Percentiles rank a stretch among this genome's conserved stretches.
Conservation (phyloP, 73 alveolate species). For the Paramecium primaurelia region DNA sequence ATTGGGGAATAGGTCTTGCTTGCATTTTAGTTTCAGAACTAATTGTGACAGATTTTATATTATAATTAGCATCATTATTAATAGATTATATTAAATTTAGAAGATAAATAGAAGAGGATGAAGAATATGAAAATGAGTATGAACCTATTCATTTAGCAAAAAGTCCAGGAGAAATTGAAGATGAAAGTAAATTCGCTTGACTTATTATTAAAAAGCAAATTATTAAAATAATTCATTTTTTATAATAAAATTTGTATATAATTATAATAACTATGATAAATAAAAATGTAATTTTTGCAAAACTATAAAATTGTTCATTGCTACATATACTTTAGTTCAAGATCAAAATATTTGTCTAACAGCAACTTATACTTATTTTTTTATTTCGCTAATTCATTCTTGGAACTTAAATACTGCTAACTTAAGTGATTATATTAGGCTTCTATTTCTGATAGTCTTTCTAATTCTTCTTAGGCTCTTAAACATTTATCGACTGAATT, state of each 20-base stretch:
- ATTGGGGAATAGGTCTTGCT: neutral
- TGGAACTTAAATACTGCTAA: neutral
- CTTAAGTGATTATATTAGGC: neutral
- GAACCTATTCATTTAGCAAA: neutral
- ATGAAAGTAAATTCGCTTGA: neutral
- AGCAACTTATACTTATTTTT: neutral
- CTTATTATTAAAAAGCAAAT: neutral
- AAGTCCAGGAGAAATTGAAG: neutral
- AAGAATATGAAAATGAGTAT: neutral
- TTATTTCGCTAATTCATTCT: neutral
- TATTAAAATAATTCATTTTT: neutral
- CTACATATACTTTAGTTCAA: neutral
- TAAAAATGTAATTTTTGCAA: neutral
- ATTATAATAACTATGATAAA: neutral
- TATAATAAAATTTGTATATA: neutral
- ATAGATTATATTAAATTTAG: neutral
- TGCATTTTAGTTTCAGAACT: neutral
- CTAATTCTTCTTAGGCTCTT: neutral
- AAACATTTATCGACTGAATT: neutral
- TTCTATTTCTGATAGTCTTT: neutral
- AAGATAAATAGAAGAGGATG: neutral
- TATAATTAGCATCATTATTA: neutral
- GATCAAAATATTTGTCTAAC: neutral
- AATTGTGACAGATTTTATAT: neutral
- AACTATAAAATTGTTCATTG: neutral